Evolutionary conservation across 192 early-diverging fungal species (phyloP).

Genomic region (Pilobolus umbonatus): DNA sequence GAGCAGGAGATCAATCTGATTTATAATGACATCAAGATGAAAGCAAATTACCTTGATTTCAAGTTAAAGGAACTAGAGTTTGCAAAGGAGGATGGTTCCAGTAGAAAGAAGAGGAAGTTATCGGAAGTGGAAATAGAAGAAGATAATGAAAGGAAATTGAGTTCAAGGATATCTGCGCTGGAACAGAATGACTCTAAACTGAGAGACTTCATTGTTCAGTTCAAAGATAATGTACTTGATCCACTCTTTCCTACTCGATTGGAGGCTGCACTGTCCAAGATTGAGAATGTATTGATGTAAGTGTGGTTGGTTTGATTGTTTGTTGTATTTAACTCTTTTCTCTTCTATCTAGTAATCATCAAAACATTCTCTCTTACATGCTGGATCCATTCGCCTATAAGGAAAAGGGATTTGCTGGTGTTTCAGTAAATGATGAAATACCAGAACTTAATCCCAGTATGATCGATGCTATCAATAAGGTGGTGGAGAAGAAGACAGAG

Average conservation of each 20-base stretch:
- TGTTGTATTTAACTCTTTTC: not conserved
- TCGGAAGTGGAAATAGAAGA: too few species aligned
- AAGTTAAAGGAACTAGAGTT: too few species aligned
- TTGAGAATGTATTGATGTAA: conserved; percentile 9
- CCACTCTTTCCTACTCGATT: not conserved
- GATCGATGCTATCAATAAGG: not conserved
- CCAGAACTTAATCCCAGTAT: not conserved
- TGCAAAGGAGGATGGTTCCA: too few species aligned
- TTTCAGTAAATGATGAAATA: not conserved
- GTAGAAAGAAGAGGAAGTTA: too few species aligned
- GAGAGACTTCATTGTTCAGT: conserved; percentile 8
- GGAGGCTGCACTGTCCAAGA: not conserved
- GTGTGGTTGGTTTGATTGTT: not conserved
- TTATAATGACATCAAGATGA: too few species aligned
- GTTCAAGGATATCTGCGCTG: too few species aligned
- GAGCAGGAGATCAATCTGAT: too few species aligned
- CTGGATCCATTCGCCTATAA: conserved; percentile 1
- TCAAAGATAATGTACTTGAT: conserved; percentile 3
- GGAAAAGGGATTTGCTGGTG: not conserved
- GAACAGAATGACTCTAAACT: too few species aligned
- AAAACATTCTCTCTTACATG: not conserved
- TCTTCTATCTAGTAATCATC: not conserved
- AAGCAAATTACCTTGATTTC: too few species aligned
- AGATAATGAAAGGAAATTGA: too few species aligned
- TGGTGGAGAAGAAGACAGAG: not conserved